Conservation (phyloP, 192 early-diverging fungal species). For the Gigaspora rosea region DNA sequence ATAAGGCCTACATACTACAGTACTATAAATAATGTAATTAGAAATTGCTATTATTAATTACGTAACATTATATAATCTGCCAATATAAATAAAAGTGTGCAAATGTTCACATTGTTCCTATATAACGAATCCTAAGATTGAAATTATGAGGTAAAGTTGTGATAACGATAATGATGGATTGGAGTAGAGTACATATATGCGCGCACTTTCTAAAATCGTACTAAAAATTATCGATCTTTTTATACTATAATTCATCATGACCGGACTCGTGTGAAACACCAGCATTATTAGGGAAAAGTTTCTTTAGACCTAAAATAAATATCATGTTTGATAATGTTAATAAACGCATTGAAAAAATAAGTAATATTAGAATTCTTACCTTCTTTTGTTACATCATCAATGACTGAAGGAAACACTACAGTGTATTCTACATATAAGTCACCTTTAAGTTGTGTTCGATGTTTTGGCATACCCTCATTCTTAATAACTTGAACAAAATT, state of each 20-base stretch:
- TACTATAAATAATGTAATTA: no score
- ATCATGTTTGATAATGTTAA: background rate
- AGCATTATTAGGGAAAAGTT: background rate
- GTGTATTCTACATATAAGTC: constrained; percentile 89
- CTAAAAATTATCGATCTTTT: background rate
- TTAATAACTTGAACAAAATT: constrained; percentile 80
- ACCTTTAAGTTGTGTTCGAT: constrained; percentile 58
- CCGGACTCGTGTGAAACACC: background rate
- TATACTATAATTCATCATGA: background rate
- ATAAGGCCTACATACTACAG: no score
- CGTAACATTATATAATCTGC: no score
- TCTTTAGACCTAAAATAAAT: background rate
- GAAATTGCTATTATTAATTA: no score
- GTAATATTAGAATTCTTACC: constrained; percentile 33
- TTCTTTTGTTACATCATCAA: constrained; percentile 44
- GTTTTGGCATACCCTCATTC: constrained; percentile 89
- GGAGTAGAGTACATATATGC: no score
- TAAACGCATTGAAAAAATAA: background rate
- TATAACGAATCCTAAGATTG: no score
- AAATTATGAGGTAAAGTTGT: no score
- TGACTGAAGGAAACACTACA: constrained; percentile 72
- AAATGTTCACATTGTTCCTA: no score
- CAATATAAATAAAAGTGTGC: no score
- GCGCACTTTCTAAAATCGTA: background rate
- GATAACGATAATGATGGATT: no score